Percentiles rank a stretch among this genome's conserved stretches.
Evolutionary conservation across 257 asterid species (phyloP).

Genomic region (Nicotiana sylvestris): DNA sequence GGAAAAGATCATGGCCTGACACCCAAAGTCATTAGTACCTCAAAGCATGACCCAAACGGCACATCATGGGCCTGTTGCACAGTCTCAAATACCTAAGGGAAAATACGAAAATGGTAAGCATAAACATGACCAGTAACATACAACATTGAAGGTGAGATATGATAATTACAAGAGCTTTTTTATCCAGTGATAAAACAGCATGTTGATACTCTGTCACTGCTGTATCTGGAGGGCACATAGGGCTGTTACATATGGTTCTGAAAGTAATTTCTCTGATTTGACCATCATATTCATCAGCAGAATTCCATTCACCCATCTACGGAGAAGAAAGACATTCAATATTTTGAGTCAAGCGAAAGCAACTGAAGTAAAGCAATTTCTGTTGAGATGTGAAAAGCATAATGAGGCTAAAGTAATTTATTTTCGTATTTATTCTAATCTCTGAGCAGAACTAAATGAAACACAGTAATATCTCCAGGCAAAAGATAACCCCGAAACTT

Average conservation of each 20-base stretch:
- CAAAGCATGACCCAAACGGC: conserved; percentile 93
- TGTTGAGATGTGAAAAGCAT: too few relatives aligned
- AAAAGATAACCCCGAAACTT: too few relatives aligned
- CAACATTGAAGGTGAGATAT: not conserved
- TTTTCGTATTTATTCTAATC: too few relatives aligned
- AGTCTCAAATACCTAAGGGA: conserved; percentile 73
- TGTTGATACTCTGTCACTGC: conserved; percentile 87
- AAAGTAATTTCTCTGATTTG: conserved; percentile 76
- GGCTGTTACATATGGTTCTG: conserved; percentile 69
- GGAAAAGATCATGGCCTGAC: not conserved
- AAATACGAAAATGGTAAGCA: not conserved
- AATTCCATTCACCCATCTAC: conserved; percentile 80
- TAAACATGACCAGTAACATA: not conserved
- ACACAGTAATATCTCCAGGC: too few relatives aligned
- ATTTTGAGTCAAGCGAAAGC: not conserved
- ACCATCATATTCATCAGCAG: conserved; percentile 75
- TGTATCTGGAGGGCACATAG: conserved; percentile 97
- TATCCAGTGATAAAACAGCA: conserved; percentile 61
- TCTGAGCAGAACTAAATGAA: too few relatives aligned
- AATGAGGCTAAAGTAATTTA: too few relatives aligned
- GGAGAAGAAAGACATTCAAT: conserved; percentile 17
- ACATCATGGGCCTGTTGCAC: conserved; percentile 88
- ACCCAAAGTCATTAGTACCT: conserved; percentile 44
- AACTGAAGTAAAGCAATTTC: not conserved
- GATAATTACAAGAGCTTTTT: conserved; percentile 53